phyloP scores from a whole-genome alignment of 2,329 filamentous ascomycete species.

The Chaetomiaceae sp. region DNA sequence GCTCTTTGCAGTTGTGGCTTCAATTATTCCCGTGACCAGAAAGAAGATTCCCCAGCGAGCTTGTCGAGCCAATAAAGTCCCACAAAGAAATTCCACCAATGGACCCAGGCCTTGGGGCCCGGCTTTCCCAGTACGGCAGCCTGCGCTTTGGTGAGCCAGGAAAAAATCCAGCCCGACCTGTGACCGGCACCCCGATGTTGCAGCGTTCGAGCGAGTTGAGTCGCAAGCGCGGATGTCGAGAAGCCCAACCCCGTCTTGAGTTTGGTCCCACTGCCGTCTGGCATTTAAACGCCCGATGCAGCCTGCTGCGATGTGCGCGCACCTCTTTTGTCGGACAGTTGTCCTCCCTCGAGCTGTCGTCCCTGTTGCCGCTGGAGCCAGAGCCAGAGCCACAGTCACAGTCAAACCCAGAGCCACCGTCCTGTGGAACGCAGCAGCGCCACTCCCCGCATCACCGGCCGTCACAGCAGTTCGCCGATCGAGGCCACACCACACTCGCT shows the following conservation, averaged over 20 bases:
- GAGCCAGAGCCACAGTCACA: too few relatives aligned
- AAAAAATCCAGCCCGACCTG: conserved; percentile 15
- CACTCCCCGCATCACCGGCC: conserved; percentile 8
- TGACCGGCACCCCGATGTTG: too few relatives aligned
- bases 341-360: conserved; percentile 10
- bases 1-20: too few relatives aligned
- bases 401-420: too few relatives aligned
- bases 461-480: conserved; percentile 3
- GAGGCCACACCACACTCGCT: conserved; percentile 9
- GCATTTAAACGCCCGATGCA: conserved; percentile 9
- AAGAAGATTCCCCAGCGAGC: neutral
- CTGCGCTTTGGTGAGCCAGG: neutral
- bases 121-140: neutral
- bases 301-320: conserved; percentile 11
- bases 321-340: conserved; percentile 4
- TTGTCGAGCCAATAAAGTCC: too few relatives aligned
- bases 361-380: neutral
- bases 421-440: conserved; percentile 10
- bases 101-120: conserved; percentile 7
- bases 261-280: too few relatives aligned
- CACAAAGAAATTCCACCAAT: conserved; percentile 23
- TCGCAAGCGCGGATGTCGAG: too few relatives aligned
- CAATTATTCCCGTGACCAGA: conserved; percentile 5
- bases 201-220: too few relatives aligned
- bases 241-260: too few relatives aligned